A percentile compares a stretch with the other conserved stretches of the same genome.
Conservation (phyloP, 768 basidiomycete species). For the Rhizopogon vinicolor region DNA sequence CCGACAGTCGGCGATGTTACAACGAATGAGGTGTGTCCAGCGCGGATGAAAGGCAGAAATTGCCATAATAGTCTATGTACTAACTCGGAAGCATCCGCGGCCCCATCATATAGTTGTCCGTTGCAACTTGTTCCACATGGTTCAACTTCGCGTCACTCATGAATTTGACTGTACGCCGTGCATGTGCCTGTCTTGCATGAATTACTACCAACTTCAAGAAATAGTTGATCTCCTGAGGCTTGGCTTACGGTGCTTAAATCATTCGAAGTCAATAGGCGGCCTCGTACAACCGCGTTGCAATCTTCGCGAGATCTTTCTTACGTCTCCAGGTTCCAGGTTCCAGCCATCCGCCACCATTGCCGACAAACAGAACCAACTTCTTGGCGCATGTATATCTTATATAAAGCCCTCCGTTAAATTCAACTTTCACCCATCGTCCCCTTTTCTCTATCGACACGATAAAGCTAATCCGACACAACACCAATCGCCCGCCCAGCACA, state of each 20-base stretch:
- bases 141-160: too few relatives aligned
- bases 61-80: too few relatives aligned
- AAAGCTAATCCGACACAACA: background rate
- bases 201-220: too few relatives aligned
- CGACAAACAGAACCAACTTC: constrained; percentile 19
- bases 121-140: too few relatives aligned
- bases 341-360: background rate
- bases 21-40: background rate
- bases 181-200: too few relatives aligned
- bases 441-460: background rate
- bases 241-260: too few relatives aligned
- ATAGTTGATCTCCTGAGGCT: too few relatives aligned
- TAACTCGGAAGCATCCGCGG: too few relatives aligned
- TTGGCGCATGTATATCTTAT: background rate
- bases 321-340: background rate
- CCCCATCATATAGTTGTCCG: too few relatives aligned
- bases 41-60: background rate
- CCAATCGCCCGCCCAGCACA: constrained; percentile 4
- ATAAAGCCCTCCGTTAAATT: constrained; percentile 10
- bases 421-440: background rate
- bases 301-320: background rate
- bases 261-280: background rate
- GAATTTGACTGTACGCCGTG: too few relatives aligned
- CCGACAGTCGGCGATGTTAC: background rate
- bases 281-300: background rate